Conservation (phyloP, 768 basidiomycete genomes). For the Kwoniella sp. region DNA sequence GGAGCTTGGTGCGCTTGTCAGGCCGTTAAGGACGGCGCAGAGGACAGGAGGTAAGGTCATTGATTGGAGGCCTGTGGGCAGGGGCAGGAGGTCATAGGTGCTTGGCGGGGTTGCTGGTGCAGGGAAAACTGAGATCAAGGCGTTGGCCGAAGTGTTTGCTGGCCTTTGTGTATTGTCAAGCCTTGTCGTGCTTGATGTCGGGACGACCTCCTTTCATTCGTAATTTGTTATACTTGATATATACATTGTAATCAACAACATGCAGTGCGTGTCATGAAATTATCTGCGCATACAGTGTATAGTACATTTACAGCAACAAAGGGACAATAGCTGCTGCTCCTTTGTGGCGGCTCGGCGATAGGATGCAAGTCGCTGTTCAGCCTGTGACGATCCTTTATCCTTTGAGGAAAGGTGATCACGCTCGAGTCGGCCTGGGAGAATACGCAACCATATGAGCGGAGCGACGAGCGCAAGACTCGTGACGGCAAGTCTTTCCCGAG, state of each 20-base stretch:
- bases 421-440: no score
- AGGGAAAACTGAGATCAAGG: not conserved
- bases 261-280: not conserved
- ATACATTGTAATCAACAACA: not conserved
- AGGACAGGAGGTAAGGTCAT: slow-evolving; percentile 53
- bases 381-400: no score
- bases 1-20: slow-evolving; percentile 51
- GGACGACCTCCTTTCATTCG: not conserved
- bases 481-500: no score
- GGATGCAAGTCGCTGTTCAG: not conserved
- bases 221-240: not conserved
- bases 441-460: no score
- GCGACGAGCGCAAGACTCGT: no score
- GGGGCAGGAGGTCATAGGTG: slow-evolving; percentile 33
- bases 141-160: no score
- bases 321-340: not conserved
- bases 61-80: slow-evolving; percentile 55
- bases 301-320: no score
- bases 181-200: not conserved
- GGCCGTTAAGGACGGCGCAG: slow-evolving; percentile 51
- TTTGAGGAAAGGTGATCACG: no score
- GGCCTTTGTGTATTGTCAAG: not conserved
- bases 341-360: not conserved
- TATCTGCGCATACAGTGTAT: no score
- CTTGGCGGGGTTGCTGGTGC: not conserved